Base-by-base conservation (phyloP, 768 basidiomycete species). In the Royoungia palumana region DNA sequence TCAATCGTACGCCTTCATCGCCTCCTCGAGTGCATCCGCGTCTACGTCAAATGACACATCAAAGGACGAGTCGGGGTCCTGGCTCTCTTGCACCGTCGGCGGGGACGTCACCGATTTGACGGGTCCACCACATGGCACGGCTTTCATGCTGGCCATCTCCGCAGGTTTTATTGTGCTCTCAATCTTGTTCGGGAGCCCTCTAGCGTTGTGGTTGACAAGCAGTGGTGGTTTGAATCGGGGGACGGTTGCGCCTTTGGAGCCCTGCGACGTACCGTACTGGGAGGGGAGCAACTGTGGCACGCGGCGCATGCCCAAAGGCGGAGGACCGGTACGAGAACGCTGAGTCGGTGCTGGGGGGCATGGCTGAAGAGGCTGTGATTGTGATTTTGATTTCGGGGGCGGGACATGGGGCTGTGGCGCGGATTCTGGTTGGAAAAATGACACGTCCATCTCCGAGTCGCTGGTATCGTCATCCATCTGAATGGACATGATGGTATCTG, bases 1-100 rank as follows among this genome's bases (percentile, higher is more conserved):
- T 55, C 41, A 65, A 45, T 69, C 65, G 37, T 69, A 67, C 4
- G 60, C 56, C 35, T 55, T 62, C 67, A 67, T 67, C 6, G 60
- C 53, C 43, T 64, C 65, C 48, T 67, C 65, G n/a, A 69, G 45
- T 1, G 52, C 56, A 22, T 67, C 65, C 2, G 43, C 46, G 32
- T 67, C 65, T 53, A 67, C 11, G 22, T 56, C 65, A 44, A 67
- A 69, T 11, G 65, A 67, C 14, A 67, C 32, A 30, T 69, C 65
- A 32, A 67, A 67, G 0, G 65, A 67, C 20, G 67, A 67, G 27
- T 69, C 67, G 5, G 60, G 42, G 19, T 65, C 64, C 36, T 48
- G 44, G 20, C 2, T 16, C 17, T 24, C 16, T 35, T 36, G 56
- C 37, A 6, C 32, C 13, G 28, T 21, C 5, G 25, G 43, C 20